Conservation (phyloP, 1,284 basidiomycete species). For the Ustilago lituana region DNA sequence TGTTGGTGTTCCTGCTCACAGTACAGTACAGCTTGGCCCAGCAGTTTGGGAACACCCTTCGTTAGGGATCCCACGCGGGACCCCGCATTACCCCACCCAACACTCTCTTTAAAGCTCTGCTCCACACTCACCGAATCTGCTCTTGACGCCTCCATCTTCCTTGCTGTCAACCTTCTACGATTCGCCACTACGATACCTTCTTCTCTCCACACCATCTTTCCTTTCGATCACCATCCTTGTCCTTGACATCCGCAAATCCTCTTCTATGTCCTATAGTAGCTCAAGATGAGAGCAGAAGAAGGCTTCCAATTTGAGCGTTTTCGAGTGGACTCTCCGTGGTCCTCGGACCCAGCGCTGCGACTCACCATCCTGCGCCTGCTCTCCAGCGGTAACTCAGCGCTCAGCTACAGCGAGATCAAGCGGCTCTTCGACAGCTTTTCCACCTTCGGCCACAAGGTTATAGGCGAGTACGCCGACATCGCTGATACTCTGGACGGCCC, state of each 20-base stretch:
- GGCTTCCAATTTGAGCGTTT: slow-evolving; percentile 48
- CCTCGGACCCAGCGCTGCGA: slow-evolving; percentile 34
- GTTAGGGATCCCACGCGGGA: no score
- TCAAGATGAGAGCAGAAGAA: slow-evolving; percentile 41
- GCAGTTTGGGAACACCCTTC: no score
- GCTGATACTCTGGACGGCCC: slow-evolving; percentile 36
- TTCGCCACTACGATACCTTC: no score
- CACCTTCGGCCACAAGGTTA: slow-evolving; percentile 17
- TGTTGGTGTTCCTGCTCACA: no score
- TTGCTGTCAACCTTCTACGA: no score
- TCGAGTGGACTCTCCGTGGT: slow-evolving; percentile 41
- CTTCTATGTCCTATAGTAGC: no score
- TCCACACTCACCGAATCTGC: no score
- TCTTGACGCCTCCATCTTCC: no score
- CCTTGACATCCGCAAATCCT: no score
- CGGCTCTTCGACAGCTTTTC: slow-evolving; percentile 27
- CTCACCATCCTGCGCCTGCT: slow-evolving; percentile 43
- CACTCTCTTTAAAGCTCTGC: no score
- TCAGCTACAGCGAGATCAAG: slow-evolving; percentile 8
- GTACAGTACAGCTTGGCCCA: no score
- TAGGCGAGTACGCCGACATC: slow-evolving; percentile 26
- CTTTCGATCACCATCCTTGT: background rate
- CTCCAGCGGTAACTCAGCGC: slow-evolving; percentile 11
- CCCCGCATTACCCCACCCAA: background rate
- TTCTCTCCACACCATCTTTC: no score